A percentile compares a stretch with the other conserved stretches of the same genome.
Conservation (phyloP, 495 filamentous ascomycete species). For the Xylaria palmicola region DNA sequence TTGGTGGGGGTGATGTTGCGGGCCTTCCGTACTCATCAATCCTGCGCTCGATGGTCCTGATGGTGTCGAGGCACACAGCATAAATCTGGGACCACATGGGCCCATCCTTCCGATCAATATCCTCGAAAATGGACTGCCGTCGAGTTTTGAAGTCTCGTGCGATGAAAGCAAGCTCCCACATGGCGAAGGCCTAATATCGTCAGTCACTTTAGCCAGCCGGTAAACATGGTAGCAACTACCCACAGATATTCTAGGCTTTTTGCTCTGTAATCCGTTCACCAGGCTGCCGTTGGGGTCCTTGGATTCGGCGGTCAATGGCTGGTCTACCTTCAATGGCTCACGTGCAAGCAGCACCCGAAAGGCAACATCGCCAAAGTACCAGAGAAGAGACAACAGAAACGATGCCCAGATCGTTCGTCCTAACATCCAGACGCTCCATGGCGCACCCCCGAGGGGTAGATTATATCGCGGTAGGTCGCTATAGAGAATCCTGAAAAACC, state of each 20-base stretch:
- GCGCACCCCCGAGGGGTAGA: conserved; percentile 57
- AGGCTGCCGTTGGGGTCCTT: conserved; percentile 91
- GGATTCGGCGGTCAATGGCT: conserved; percentile 79
- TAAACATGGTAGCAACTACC: background rate
- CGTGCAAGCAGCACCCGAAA: conserved; percentile 77
- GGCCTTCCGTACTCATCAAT: conserved; percentile 60
- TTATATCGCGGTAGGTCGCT: conserved; percentile 65
- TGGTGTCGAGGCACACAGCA: conserved; percentile 60
- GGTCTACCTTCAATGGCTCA: conserved; percentile 76
- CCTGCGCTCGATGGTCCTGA: conserved; percentile 63
- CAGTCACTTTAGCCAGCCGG: conserved; percentile 15
- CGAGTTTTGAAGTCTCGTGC: conserved; percentile 68
- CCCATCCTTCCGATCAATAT: conserved; percentile 79
- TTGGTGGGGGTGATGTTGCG: conserved; percentile 27
- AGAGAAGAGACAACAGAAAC: conserved; percentile 64
- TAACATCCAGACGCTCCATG: conserved; percentile 57
- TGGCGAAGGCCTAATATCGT: conserved; percentile 67
- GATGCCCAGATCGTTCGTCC: conserved; percentile 62
- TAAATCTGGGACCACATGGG: conserved; percentile 80
- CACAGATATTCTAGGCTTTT: conserved; percentile 56
- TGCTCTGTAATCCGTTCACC: conserved; percentile 76
- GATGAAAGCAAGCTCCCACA: conserved; percentile 87
- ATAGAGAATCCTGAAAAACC: conserved; percentile 68
- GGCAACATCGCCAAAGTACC: conserved; percentile 70
- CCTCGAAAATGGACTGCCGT: conserved; percentile 79